Conservation (phyloP, 192 early-diverging fungal genomes). For the Coemansia sp. region DNA sequence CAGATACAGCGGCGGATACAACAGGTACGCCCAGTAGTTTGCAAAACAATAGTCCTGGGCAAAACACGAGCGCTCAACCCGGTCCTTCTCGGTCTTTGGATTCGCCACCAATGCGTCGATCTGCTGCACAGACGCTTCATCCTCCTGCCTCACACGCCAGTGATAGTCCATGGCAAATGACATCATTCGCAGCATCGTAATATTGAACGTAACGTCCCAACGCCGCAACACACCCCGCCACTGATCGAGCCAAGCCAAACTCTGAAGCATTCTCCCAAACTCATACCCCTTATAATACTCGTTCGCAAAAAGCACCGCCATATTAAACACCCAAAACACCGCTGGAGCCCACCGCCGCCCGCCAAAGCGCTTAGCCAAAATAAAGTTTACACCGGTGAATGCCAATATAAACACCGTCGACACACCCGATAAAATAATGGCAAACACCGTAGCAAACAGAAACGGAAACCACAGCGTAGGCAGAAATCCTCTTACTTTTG, state of each 20-base stretch:
- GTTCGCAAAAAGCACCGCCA: slow-evolving; percentile 80
- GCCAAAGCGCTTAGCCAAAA: slow-evolving; percentile 60
- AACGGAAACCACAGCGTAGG: slow-evolving; percentile 62
- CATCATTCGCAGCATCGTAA: slow-evolving; percentile 85
- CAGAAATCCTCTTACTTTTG: slow-evolving; percentile 19
- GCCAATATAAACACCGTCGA: slow-evolving; percentile 76
- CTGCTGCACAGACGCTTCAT: slow-evolving; percentile 15
- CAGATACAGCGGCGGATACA: slow-evolving; percentile 93
- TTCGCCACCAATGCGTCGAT: slow-evolving; percentile 17
- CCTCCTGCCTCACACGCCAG: slow-evolving; percentile 66
- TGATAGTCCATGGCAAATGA: slow-evolving; percentile 95
- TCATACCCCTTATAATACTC: slow-evolving; percentile 74
- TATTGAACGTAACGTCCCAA: slow-evolving; percentile 92
- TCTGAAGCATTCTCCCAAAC: slow-evolving; percentile 58
- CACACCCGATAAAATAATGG: slow-evolving; percentile 70
- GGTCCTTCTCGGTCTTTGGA: slow-evolving; percentile 60
- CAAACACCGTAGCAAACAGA: slow-evolving; percentile 63
- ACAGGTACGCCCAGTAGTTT: slow-evolving; percentile 77
- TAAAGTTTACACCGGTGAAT: slow-evolving; percentile 69
- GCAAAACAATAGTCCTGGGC: slow-evolving; percentile 73
- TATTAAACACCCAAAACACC: slow-evolving; percentile 81
- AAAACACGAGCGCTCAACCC: slow-evolving; percentile 61
- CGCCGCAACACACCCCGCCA: slow-evolving; percentile 72
- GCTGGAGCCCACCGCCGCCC: slow-evolving; percentile 62
- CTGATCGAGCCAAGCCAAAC: slow-evolving; percentile 70